Percentiles rank a stretch among this genome's conserved stretches.
phyloP scores from a whole-genome alignment of 2,329 filamentous ascomycete genomes.

The Podosphaera aphanis region DNA sequence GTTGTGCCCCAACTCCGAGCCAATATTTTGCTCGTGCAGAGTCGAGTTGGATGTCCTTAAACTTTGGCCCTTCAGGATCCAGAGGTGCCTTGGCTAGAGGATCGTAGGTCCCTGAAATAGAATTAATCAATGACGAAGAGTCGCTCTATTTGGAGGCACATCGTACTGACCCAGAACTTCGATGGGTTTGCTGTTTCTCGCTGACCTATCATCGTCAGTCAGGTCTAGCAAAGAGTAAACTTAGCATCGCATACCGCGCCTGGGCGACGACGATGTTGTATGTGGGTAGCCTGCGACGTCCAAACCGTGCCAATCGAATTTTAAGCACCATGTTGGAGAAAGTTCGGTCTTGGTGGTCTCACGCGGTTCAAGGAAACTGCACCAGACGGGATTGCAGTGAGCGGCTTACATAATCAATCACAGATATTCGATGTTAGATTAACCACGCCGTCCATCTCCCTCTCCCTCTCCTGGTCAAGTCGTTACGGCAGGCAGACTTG shows the following conservation, averaged over 20 bases:
- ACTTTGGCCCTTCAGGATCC: constrained; percentile 40
- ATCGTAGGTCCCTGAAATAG: constrained; percentile 34
- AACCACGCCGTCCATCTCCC: no score
- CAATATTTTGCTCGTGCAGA: constrained; percentile 67
- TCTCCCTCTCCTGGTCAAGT: no score
- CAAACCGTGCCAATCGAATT: constrained; percentile 84
- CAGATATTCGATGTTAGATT: no score
- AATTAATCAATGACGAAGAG: background rate
- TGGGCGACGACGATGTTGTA: constrained; percentile 97
- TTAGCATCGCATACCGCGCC: constrained; percentile 39
- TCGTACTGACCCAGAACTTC: constrained; percentile 50
- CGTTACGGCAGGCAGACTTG: no score
- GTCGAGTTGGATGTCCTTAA: constrained; percentile 85
- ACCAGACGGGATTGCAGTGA: no score
- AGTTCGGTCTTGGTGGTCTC: no score
- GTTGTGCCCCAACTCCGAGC: constrained; percentile 90
- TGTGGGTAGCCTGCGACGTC: constrained; percentile 65
- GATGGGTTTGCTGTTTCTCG: constrained; percentile 67
- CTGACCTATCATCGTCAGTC: constrained; percentile 33
- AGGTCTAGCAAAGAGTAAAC: background rate
- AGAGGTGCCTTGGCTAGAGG: constrained; percentile 38
- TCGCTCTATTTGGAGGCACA: background rate
- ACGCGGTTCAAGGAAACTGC: no score
- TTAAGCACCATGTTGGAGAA: constrained; percentile 54
- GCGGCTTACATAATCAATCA: no score